Evolutionary conservation across 495 filamentous ascomycete species (phyloP), one percentile per base, ranked within the genome.

Genomic region (Neurospora africana): DNA sequence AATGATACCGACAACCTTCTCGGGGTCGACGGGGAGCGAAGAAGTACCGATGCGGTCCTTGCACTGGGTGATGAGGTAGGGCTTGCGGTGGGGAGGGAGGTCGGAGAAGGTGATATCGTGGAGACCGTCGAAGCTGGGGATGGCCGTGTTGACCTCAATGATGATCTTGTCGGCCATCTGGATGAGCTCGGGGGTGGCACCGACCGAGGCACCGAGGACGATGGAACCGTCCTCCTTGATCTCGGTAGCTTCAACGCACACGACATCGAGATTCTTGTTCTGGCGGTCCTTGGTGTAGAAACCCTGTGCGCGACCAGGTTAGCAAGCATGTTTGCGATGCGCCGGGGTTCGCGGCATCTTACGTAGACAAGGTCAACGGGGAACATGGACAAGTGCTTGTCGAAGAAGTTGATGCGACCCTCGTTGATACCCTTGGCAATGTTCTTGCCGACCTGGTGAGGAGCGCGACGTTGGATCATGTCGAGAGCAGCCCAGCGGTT

Each of bases 181-280:
- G 72, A 97, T 85, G 39, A 97, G 85, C 80, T 97, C 93, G 21
- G 93, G 93, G 11, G 89, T 90, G 3, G 93, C 93, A 69, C 93
- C 93, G 17, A 97, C 93, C 35, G 89, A 92, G 30, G 93, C 93
- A 73, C 93, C 93, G 37, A 92, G 93, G 47, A 97, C 92, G 78
- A 97, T 95, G 69, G 92, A 92, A 65, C 93, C 93, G 79, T 94
- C 91, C 77, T 95, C 93, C n/a, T 93, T 95, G 79, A 97, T 96
- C 73, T 92, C 93, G 39, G 89, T 90, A 6, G 93, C 93, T 79
- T 97, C 93, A 30, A 97, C 91, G 35, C 96, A 90, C 1, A 91
- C 92, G 0, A 95, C 91, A 76, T 97, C 93, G 13, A 97, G 82
- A 5, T 7, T 7, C 72, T 86, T 90, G 76, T 91, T 91, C 2